phyloP scores from a whole-genome alignment of 257 asterid species.

The Paulownia fortunei region DNA sequence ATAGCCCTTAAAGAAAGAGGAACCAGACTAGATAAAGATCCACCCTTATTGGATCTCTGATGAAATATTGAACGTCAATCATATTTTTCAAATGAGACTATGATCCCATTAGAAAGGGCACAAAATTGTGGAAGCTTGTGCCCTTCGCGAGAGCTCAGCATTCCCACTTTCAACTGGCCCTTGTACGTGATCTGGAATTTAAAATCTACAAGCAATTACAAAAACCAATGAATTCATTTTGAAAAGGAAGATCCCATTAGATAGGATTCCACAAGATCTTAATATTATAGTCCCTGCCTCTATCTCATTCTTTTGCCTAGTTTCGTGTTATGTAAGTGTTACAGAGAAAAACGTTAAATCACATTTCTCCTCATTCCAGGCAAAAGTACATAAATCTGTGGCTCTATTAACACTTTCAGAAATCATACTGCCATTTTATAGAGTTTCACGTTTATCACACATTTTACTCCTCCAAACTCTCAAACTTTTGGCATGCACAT shows the following conservation, averaged over 20 bases:
- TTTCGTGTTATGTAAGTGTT: neutral
- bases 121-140: neutral
- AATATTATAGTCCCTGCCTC: neutral
- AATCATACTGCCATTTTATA: neutral
- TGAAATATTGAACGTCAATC: neutral
- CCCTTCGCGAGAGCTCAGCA: neutral
- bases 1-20: neutral
- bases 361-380: neutral
- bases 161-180: neutral
- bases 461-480: neutral
- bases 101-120: neutral
- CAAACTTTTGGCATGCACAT: neutral
- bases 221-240: neutral
- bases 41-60: neutral
- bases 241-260: neutral
- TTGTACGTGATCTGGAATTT: neutral
- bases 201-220: neutral
- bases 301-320: neutral
- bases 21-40: neutral
- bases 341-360: neutral
- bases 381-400: neutral
- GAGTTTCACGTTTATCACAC: slow-evolving; percentile 1
- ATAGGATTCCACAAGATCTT: neutral
- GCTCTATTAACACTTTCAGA: neutral
- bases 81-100: neutral